phyloP scores from a whole-genome alignment of 305 asterid genomes.

The Petunia hybrid region DNA sequence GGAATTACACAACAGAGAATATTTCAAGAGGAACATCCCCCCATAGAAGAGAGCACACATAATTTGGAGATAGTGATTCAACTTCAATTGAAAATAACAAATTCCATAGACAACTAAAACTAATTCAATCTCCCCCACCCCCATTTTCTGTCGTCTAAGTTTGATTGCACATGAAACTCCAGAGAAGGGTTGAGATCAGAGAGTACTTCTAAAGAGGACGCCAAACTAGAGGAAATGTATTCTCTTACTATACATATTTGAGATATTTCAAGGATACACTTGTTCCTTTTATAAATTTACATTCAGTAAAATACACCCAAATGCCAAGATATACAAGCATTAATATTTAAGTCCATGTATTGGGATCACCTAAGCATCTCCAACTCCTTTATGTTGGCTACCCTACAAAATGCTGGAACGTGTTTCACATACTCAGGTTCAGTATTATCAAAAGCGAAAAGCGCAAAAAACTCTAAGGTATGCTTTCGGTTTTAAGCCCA shows the following conservation, averaged over 20 bases:
- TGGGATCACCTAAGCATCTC: background rate
- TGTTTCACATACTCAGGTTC: conserved; percentile 6
- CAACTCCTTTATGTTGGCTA: background rate
- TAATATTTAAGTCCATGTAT: background rate
- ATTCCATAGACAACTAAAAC: background rate
- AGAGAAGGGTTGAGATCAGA: background rate
- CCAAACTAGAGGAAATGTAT: background rate
- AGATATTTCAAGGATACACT: background rate
- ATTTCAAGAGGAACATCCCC: conserved; percentile 1
- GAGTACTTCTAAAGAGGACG: background rate
- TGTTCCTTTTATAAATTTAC: conserved; percentile 2
- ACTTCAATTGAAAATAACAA: conserved; percentile 13
- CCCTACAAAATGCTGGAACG: background rate
- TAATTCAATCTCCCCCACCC: background rate
- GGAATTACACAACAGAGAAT: background rate
- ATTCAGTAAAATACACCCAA: background rate
- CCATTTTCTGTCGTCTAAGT: background rate
- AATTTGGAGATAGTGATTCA: background rate
- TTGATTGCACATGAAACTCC: background rate
- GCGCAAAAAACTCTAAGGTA: no score
- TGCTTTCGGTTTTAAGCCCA: no score
- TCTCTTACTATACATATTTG: background rate
- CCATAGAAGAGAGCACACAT: background rate
- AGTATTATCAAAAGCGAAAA: no score
- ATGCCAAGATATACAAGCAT: background rate